A percentile compares a stretch with the other conserved stretches of the same genome.
These are phyloP conservation scores for Alternaria sp. DNA, from an alignment of 2,329 filamentous ascomycete genomes.

Conservation along the genomic window DNA sequence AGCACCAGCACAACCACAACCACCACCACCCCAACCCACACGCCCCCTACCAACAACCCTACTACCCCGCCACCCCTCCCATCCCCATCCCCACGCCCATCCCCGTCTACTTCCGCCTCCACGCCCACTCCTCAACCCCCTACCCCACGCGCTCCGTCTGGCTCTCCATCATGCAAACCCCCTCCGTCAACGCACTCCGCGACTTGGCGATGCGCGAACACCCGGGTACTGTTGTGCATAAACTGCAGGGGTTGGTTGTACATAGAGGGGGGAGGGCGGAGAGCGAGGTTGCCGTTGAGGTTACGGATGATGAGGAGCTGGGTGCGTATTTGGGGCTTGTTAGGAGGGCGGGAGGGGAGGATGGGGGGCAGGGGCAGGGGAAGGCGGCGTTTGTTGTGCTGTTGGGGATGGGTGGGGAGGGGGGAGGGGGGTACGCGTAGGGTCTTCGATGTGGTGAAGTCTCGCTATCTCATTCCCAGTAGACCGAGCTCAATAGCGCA, in stretches of 20 bases:
- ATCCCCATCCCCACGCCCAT: neutral
- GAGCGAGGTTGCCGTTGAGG: constrained; percentile 67
- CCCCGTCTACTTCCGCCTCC: constrained; percentile 17
- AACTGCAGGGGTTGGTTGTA: constrained; percentile 71
- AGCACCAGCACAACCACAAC: neutral
- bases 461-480: no score
- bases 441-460: no score
- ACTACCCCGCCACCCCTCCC: neutral
- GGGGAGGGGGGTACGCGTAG: neutral
- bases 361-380: constrained; percentile 45
- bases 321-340: constrained; percentile 73
- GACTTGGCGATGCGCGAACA: constrained; percentile 67
- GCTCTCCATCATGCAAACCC: constrained; percentile 67
- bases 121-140: constrained; percentile 61
- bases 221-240: constrained; percentile 64
- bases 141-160: constrained; percentile 61
- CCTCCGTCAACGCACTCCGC: constrained; percentile 68
- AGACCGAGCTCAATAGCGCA: neutral
- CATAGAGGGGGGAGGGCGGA: constrained; percentile 47
- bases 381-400: constrained; percentile 62
- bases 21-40: constrained; percentile 17
- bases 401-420: constrained; percentile 8
- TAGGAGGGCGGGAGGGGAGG: neutral
- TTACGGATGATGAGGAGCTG: constrained; percentile 75
- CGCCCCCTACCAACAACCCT: constrained; percentile 13